These are phyloP conservation scores for Fraxinus anomala DNA, from an alignment of 257 asterid genomes.

Conservation along the genomic window DNA sequence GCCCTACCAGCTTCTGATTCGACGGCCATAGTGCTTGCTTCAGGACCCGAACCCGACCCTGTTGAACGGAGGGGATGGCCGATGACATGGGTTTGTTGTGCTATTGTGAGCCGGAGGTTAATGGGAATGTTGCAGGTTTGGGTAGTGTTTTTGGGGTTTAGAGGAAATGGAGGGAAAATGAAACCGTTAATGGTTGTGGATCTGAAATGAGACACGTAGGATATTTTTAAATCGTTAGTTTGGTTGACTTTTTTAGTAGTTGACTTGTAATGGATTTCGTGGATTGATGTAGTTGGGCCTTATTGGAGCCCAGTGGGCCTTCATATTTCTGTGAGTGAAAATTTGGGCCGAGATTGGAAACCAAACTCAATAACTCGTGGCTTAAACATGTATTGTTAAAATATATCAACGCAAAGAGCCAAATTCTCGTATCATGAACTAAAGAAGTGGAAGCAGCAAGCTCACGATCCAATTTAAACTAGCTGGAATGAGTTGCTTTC, in stretches of 20 bases:
- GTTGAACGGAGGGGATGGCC: slow-evolving; percentile 52
- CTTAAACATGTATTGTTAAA: too few relatives aligned
- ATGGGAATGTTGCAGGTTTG: background rate
- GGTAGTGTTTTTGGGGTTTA: background rate
- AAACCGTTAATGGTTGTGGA: slow-evolving; percentile 61
- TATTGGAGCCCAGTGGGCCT: background rate
- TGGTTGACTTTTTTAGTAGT: slow-evolving; percentile 7
- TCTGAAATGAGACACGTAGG: slow-evolving; percentile 61
- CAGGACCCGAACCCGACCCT: slow-evolving; percentile 72
- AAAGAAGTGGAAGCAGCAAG: too few relatives aligned
- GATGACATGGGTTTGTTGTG: slow-evolving; percentile 40
- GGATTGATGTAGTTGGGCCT: background rate
- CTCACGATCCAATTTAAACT: too few relatives aligned
- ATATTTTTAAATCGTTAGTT: slow-evolving; percentile 24
- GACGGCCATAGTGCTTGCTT: slow-evolving; percentile 41
- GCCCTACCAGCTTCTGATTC: slow-evolving; percentile 48
- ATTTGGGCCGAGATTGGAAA: background rate
- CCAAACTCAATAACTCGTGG: background rate
- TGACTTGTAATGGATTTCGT: background rate
- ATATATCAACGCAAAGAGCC: too few relatives aligned
- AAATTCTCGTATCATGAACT: too few relatives aligned
- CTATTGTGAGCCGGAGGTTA: slow-evolving; percentile 30
- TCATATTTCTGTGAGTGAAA: background rate
- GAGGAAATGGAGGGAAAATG: slow-evolving; percentile 68
- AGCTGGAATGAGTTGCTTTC: too few relatives aligned